A percentile compares a stretch with the other conserved stretches of the same genome.
Conservation (phyloP, 2,329 filamentous ascomycete genomes). For the Sporothrix luriei region DNA sequence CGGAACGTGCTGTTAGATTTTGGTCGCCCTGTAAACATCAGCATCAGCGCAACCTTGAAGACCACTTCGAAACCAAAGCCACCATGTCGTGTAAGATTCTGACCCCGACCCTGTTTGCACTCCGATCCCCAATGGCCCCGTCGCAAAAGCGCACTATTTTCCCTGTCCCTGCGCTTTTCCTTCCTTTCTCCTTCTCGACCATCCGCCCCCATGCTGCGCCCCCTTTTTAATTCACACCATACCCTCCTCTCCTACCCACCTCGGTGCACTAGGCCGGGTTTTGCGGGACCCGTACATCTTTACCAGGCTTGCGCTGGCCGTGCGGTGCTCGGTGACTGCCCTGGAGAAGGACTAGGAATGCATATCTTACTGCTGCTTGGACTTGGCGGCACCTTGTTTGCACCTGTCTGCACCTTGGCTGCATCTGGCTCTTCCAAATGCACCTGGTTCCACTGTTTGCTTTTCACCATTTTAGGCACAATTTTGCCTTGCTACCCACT, state of each 20-base stretch:
- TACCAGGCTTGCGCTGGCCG: conserved; percentile 17
- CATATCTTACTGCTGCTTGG: conserved; percentile 3
- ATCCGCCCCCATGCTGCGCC: conserved; percentile 28
- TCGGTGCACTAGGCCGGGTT: conserved; percentile 8
- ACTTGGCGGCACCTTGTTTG: conserved; percentile 15
- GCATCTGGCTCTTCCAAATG: neutral
- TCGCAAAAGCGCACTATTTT: conserved; percentile 24
- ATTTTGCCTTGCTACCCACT: conserved; percentile 20
- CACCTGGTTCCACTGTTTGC: conserved; percentile 22
- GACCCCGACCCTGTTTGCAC: conserved; percentile 4
- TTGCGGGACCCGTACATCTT: conserved; percentile 8
- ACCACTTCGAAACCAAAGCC: conserved; percentile 8
- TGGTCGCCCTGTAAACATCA: neutral
- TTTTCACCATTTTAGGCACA: neutral
- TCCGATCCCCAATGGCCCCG: neutral
- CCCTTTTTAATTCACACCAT: conserved; percentile 22
- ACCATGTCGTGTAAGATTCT: conserved; percentile 29
- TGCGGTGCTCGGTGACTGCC: conserved; percentile 18
- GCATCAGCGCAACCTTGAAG: neutral
- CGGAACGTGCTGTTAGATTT: neutral
- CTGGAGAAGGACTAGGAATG: neutral
- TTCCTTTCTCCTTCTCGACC: conserved; percentile 10
- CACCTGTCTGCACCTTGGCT: neutral
- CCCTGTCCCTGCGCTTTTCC: neutral
- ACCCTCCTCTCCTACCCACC: conserved; percentile 8